Conservation (phyloP, 2,329 filamentous ascomycete genomes). For the Blastomyces percursus region DNA sequence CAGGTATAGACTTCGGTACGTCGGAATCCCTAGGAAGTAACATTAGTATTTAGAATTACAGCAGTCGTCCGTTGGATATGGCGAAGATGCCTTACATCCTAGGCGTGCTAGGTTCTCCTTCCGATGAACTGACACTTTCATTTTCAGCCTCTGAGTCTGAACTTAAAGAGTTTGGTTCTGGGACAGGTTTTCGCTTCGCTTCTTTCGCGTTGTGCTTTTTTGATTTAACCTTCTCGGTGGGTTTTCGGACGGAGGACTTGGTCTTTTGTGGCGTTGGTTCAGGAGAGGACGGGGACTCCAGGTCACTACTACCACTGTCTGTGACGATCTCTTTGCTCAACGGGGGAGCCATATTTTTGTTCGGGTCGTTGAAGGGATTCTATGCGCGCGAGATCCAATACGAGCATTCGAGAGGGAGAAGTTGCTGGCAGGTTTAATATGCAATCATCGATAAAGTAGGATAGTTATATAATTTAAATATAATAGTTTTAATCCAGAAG, state of each 20-base stretch:
- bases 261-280: slow-evolving; percentile 9
- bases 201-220: slow-evolving; percentile 11
- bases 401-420: neutral
- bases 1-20: slow-evolving; percentile 14
- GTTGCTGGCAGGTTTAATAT: neutral
- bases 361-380: slow-evolving; percentile 1
- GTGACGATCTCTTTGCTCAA: slow-evolving; percentile 17
- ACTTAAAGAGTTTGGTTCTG: slow-evolving; percentile 12
- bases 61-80: neutral
- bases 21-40: slow-evolving; percentile 10
- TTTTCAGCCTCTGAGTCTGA: slow-evolving; percentile 11
- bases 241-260: neutral
- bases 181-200: neutral
- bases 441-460: neutral
- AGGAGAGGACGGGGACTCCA: neutral
- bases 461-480: neutral
- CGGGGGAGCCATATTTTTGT: slow-evolving; percentile 18
- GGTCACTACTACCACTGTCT: slow-evolving; percentile 16
- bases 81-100: neutral
- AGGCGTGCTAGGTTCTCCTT: neutral
- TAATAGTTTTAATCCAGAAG: neutral
- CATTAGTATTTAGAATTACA: slow-evolving; percentile 6
- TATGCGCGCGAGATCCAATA: neutral
- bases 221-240: slow-evolving; percentile 4
- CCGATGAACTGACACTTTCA: slow-evolving; percentile 10